phyloP scores from a whole-genome alignment of 495 filamentous ascomycete species.

The Podospora comata region DNA sequence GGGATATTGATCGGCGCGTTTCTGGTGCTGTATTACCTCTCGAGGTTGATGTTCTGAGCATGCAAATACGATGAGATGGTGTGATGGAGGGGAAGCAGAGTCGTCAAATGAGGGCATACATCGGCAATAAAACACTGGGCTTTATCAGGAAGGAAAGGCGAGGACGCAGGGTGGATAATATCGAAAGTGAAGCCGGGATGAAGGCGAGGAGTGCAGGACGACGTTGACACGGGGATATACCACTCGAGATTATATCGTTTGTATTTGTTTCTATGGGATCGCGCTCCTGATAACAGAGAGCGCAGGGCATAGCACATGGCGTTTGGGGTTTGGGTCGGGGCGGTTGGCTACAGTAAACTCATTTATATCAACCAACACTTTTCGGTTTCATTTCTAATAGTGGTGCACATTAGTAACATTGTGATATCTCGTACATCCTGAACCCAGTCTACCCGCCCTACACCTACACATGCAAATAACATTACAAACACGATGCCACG shows the following conservation, averaged over 20 bases:
- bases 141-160: no score
- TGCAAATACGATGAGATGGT: no score
- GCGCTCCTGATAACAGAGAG: no score
- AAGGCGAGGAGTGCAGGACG: no score
- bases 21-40: slow-evolving; percentile 69
- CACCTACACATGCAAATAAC: not conserved
- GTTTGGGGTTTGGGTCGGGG: not conserved
- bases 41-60: slow-evolving; percentile 61
- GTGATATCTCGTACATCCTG: not conserved
- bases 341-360: not conserved
- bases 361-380: not conserved
- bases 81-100: no score
- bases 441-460: not conserved
- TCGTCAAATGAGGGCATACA: no score
- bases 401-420: not conserved
- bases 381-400: not conserved
- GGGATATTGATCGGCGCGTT: slow-evolving; percentile 76
- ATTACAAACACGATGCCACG: not conserved
- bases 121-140: no score
- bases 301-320: not conserved
- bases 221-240: not conserved
- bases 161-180: no score
- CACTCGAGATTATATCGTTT: not conserved
- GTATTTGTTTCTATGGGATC: not conserved
- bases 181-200: no score